Base-by-base conservation (phyloP, 371 early-diverging fungal species). In the Conidiobolus incongruus region DNA sequence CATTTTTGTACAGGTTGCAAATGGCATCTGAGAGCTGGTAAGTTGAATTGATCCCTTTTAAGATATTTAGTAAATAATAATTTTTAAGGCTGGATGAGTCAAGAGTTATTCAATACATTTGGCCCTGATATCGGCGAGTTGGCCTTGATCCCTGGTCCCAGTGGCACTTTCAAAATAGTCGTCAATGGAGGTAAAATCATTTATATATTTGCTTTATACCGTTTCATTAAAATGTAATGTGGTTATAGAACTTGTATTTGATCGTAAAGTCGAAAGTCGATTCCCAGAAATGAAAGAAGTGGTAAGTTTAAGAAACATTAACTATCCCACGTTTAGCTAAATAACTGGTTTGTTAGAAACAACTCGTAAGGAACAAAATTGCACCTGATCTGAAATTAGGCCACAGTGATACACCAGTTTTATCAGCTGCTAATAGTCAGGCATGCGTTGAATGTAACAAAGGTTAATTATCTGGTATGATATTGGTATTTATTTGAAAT, bases 241-340 rank as follows among this genome's bases (percentile, higher is more conserved):
- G 35, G 1, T 2, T 28, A 29, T 41, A 60, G 61, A 46, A 12
- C 52, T 66, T 23, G 59, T 78, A 34, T 78, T 68, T 60, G 73
- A 78, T 51, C 65, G 78, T 45, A 75, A 72, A 50, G 54, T 63
- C 13, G 61, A 65, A 43, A 66, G 65, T 11, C 45, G 73, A 24
- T 76, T 78, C 47, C 78, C 78, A 7, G 78, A 78, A 52, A 62
- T 77, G 59, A 78, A 78, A 52, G 75, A 75, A 46, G 52, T 72
- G 53, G 67, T 66, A 56, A 29, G 19, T 40, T 36, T 24, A 38
- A 24, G 19, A 24, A 17, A 30, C 10, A 2, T 12, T 2, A 4
- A 13, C 16, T 26, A 29, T 1, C 33, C 4, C 13, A 13, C 32
- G 26, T 19, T 1, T 40, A 16, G 16, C 29, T 15, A 32, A 28